A percentile compares a stretch with the other conserved stretches of the same genome.
Evolutionary conservation across 2,329 filamentous ascomycete genomes (phyloP).

Genomic region (Fusarium chlamydosporum): DNA sequence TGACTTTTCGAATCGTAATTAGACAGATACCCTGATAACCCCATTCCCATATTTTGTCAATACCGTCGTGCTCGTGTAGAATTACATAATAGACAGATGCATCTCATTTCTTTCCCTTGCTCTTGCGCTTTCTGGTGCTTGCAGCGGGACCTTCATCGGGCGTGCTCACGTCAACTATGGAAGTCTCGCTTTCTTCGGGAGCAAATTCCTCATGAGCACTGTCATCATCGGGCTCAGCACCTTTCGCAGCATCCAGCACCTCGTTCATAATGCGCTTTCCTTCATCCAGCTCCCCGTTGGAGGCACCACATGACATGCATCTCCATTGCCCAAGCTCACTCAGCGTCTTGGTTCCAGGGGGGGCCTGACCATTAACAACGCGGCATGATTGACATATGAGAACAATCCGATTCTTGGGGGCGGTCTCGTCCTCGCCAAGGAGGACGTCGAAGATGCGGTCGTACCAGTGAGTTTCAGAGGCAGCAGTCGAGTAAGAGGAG

Average conservation of each 20-base stretch:
- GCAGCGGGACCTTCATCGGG: constrained; percentile 44
- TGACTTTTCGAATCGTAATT: constrained; percentile 13
- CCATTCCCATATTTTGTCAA: constrained; percentile 25
- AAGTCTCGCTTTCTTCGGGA: constrained; percentile 12
- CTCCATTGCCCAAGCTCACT: constrained; percentile 89
- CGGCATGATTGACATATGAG: constrained; percentile 87
- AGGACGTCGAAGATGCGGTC: constrained; percentile 93
- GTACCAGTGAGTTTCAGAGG: constrained; percentile 81
- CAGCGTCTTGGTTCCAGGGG: constrained; percentile 82
- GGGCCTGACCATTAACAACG: constrained; percentile 95
- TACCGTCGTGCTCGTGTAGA: constrained; percentile 13
- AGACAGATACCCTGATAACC: constrained; percentile 5
- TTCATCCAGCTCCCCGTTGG: constrained; percentile 87
- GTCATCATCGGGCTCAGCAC: constrained; percentile 34
- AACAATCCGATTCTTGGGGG: constrained; percentile 89
- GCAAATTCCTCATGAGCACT: constrained; percentile 21
- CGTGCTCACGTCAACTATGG: constrained; percentile 32
- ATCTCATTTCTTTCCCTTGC: constrained; percentile 48
- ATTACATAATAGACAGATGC: constrained; percentile 29
- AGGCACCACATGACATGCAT: constrained; percentile 85
- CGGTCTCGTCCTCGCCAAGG: constrained; percentile 93
- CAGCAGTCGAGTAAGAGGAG: constrained; percentile 39
- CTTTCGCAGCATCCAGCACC: constrained; percentile 61
- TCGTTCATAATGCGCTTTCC: constrained; percentile 79
- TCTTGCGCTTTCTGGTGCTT: constrained; percentile 47